Conservation (phyloP, 495 filamentous ascomycete genomes). For the Podospora tetraspora region DNA sequence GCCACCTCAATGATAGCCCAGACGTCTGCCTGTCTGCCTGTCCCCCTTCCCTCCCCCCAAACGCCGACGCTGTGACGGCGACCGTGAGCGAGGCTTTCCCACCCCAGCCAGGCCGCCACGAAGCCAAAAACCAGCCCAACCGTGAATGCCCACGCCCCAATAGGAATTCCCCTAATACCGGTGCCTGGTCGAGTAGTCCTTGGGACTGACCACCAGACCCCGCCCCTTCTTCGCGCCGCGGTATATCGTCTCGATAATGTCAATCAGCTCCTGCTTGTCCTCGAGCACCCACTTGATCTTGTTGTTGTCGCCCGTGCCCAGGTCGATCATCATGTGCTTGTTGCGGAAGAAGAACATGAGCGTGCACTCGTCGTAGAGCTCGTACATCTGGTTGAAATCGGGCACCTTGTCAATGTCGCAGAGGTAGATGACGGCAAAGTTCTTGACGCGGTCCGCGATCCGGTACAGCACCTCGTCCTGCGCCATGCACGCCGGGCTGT, state of each 20-base stretch:
- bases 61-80: background rate
- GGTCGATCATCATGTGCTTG: conserved; percentile 99
- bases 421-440: conserved; percentile 92
- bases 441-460: conserved; percentile 80
- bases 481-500: conserved; percentile 74
- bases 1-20: background rate
- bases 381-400: conserved; percentile 96
- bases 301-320: conserved; percentile 98
- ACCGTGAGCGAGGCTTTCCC: background rate
- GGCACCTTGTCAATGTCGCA: conserved; percentile 95
- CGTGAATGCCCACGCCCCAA: background rate
- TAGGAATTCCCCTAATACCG: conserved; percentile 52
- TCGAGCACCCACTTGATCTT: conserved; percentile 92
- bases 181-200: conserved; percentile 85
- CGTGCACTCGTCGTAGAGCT: conserved; percentile 66
- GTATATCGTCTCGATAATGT: conserved; percentile 98
- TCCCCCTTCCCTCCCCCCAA: background rate
- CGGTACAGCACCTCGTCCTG: conserved; percentile 93
- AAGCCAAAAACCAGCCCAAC: background rate
- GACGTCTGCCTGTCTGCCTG: background rate
- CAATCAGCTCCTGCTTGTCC: conserved; percentile 97
- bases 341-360: conserved; percentile 89
- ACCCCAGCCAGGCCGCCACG: background rate
- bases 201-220: conserved; percentile 92
- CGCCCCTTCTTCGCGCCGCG: conserved; percentile 94